Evolutionary conservation across 116 monocot species (phyloP).

Genomic region (Iris pallida): DNA sequence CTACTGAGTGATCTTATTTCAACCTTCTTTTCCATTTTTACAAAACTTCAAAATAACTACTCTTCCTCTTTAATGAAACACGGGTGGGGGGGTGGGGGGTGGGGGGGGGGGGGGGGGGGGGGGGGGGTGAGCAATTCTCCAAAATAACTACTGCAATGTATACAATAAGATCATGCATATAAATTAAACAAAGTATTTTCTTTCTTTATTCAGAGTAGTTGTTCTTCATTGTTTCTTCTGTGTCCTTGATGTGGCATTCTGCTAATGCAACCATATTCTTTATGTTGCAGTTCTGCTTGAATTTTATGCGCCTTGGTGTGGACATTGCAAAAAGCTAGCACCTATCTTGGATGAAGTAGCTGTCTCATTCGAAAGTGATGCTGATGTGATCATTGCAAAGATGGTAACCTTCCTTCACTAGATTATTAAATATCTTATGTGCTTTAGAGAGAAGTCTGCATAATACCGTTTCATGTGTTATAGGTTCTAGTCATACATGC

Average conservation of each 20-base stretch:
- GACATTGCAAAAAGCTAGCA: conserved; percentile 76
- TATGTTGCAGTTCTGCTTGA: conserved; percentile 67
- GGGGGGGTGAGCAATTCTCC: too few species aligned
- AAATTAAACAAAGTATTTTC: background rate
- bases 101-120: too few species aligned
- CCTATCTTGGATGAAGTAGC: conserved; percentile 94
- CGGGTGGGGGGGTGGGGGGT: too few species aligned
- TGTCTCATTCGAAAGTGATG: conserved; percentile 59
- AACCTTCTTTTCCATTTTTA: too few species aligned
- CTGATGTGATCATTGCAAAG: conserved; percentile 80
- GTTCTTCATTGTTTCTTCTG: background rate
- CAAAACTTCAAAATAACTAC: too few species aligned
- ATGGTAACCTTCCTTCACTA: conserved; percentile 43
- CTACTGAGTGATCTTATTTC: too few species aligned
- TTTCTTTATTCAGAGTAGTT: background rate
- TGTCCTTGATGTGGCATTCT: background rate
- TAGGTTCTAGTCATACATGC: too few species aligned
- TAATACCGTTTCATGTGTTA: background rate
- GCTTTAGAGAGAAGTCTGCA: background rate
- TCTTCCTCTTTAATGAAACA: too few species aligned
- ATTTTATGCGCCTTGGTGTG: conserved; percentile 99
- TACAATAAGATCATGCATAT: background rate
- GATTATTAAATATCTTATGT: background rate
- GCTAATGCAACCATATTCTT: conserved; percentile 15
- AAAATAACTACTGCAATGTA: background rate